Percentiles rank a stretch among this genome's conserved stretches.
Evolutionary conservation across 2,329 filamentous ascomycete genomes (phyloP).

Genomic region (Fusarium nanum): DNA sequence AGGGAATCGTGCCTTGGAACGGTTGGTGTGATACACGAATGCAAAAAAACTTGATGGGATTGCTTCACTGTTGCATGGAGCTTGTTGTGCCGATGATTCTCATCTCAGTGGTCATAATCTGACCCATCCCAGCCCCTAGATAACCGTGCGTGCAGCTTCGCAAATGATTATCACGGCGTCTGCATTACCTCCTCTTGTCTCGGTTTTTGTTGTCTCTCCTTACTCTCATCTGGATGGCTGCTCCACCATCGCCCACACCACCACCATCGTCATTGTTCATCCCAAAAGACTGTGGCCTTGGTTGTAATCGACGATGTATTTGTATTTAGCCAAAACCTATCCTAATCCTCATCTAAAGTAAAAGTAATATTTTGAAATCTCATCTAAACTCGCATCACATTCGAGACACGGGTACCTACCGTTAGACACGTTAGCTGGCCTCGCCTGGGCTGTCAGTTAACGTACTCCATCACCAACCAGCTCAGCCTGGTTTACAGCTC

Average conservation of each 20-base stretch:
- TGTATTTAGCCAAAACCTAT: neutral
- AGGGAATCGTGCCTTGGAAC: conserved; percentile 33
- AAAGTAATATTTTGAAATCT: neutral
- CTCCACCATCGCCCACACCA: conserved; percentile 36
- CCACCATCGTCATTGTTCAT: conserved; percentile 20
- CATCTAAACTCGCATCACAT: neutral
- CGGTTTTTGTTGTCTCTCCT: conserved; percentile 14
- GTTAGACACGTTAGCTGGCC: conserved; percentile 9
- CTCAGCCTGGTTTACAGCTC: conserved; percentile 33
- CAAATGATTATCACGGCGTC: conserved; percentile 25
- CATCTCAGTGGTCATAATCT: conserved; percentile 31
- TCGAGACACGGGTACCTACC: conserved; percentile 2
- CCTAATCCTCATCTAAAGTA: neutral
- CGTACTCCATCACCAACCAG: conserved; percentile 24
- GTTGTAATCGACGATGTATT: neutral
- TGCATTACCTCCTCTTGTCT: conserved; percentile 32
- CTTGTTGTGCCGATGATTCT: conserved; percentile 18
- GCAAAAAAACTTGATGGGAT: conserved; percentile 12
- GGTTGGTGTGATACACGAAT: conserved; percentile 25
- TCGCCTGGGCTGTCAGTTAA: conserved; percentile 24
- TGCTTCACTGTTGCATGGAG: conserved; percentile 6
- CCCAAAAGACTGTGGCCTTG: conserved; percentile 5
- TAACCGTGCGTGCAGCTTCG: conserved; percentile 28
- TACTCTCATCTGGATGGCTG: conserved; percentile 10
- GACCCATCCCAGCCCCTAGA: conserved; percentile 16